Conservation (phyloP, 2,329 filamentous ascomycete genomes). For the Diaporthe citri region DNA sequence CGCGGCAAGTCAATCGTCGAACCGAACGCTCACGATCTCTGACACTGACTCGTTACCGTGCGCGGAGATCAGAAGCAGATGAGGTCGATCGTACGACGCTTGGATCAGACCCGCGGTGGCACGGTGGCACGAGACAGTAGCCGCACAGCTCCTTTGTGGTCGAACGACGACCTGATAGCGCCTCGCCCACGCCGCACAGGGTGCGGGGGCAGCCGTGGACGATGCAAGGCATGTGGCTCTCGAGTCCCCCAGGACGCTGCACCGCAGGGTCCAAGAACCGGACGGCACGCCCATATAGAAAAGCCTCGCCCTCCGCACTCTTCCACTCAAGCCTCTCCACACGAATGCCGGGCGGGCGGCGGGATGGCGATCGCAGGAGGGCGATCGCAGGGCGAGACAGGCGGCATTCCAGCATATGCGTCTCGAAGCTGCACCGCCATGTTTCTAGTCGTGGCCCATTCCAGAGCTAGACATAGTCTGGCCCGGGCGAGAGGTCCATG, state of each 20-base stretch:
- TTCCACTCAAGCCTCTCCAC: not conserved
- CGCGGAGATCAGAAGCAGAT: not conserved
- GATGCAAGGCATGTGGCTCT: not conserved
- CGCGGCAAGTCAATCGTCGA: not conserved
- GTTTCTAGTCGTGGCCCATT: not conserved
- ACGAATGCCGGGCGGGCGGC: not conserved
- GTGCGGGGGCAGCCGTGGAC: not conserved
- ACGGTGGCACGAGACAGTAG: constrained; percentile 1
- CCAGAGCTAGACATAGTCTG: not conserved
- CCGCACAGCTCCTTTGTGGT: not conserved
- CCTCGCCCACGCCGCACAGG: not conserved
- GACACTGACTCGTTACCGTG: not conserved
- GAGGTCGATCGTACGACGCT: not conserved
- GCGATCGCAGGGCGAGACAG: not conserved
- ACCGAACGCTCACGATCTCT: not conserved
- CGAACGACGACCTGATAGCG: not conserved
- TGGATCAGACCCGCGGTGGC: not conserved
- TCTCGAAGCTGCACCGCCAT: not conserved
- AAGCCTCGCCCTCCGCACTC: not conserved
- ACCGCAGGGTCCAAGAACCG: not conserved
- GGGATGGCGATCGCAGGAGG: not conserved
- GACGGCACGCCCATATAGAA: not conserved
- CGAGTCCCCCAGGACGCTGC: too few species aligned
- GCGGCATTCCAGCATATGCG: not conserved
- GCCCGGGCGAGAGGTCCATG: not conserved